Evolutionary conservation across 225 moss, liverwort and hornwort species (phyloP), one percentile per base, ranked within the genome.

Genomic region (Antitrichia curtipendula): DNA sequence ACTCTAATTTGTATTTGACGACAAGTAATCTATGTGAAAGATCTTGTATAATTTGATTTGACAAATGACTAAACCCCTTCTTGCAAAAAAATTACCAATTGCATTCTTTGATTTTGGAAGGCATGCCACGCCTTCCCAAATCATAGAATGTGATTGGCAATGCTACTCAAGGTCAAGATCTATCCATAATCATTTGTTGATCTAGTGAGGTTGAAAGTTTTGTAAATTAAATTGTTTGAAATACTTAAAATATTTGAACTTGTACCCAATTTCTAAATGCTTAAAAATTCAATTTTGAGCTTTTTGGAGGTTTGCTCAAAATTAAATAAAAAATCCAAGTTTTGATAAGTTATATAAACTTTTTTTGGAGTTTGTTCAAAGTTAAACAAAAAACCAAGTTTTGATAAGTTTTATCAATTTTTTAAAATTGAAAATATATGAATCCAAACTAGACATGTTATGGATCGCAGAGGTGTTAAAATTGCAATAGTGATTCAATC

Each of bases 371-470:
- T 15, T 50, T 50, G 50, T 15, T 50, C 14, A 50, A 50, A 50
- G 15, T 50, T 50, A 50, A 50, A 50, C 15, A 50, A 50, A 50
- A 50, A 50, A 3, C 49, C 13, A 49, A 49, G 49, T 49, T 49
- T 49, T 49, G 9, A 49, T 10, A 49, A 49, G 47, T 49, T 49
- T 49, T 49, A 49, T 49, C 47, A 49, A 49, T 49, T 20, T 19
- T n/a, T 65, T 18, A 1, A 7, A 12, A 68, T 23, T 68, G 0
- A 4, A 7, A 13, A 12, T 8, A 0, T 8, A 13, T 23, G 0
- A 38, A 23, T 38, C 40, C 23, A 23, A 68, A 23, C 4, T 68
- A 13, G 38, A 68, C 2, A 2, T 38, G 2, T 13, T 13, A 7
- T 23, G 7, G 38, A 38, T 38, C 4, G 23, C 4, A n/a, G n/a